Evolutionary conservation across 768 basidiomycete genomes (phyloP).

Genomic region (Boletus huronensis): DNA sequence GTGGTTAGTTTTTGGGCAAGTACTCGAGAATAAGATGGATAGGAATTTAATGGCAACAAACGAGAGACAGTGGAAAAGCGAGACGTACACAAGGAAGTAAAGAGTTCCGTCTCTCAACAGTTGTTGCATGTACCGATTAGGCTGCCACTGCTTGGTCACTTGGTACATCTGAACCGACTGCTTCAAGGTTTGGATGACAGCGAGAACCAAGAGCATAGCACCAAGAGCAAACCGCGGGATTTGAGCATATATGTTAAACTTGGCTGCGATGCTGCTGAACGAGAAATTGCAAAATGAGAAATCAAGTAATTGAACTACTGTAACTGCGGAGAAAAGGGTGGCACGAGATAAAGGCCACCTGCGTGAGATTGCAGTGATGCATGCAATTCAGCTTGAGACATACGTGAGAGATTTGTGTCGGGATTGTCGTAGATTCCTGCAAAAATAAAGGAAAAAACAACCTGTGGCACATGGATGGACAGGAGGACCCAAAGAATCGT

Average conservation of each 20-base stretch:
- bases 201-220: neutral
- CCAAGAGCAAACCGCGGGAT: neutral
- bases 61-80: neutral
- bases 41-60: neutral
- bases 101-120: conserved; percentile 8
- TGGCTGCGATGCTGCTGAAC: neutral
- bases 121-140: conserved; percentile 7
- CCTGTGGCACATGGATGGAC: neutral
- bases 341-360: neutral
- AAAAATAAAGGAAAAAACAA: neutral
- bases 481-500: neutral
- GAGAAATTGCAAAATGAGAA: neutral
- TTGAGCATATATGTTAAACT: neutral
- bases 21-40: neutral
- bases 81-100: too few relatives aligned
- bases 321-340: neutral
- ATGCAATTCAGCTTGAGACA: neutral
- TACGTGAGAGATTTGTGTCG: neutral
- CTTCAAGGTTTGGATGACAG: too few relatives aligned
- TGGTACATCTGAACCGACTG: too few relatives aligned
- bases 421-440: neutral
- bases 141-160: conserved; percentile 10
- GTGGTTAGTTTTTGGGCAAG: neutral
- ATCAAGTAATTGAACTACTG: neutral
- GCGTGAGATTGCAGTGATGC: neutral